Conservation (phyloP, 2,329 filamentous ascomycete species). For the Fusarium nygamai region DNA sequence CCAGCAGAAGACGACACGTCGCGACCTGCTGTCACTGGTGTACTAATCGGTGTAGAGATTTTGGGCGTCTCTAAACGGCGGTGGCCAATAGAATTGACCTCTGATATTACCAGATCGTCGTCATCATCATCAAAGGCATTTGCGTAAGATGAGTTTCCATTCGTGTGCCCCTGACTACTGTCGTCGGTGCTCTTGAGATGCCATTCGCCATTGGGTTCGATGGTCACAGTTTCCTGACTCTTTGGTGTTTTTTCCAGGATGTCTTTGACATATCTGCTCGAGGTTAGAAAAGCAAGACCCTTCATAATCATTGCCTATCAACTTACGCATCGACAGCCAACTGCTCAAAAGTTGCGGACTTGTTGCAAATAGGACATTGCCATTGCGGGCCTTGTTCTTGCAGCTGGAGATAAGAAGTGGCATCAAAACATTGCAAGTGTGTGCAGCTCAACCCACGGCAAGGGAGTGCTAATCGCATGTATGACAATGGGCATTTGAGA, state of each 20-base stretch:
- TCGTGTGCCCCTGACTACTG: slow-evolving; percentile 42
- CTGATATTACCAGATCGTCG: slow-evolving; percentile 62
- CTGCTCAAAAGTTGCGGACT: slow-evolving; percentile 79
- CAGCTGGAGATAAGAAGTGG: slow-evolving; percentile 87
- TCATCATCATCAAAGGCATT: slow-evolving; percentile 51
- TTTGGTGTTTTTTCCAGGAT: slow-evolving; percentile 80
- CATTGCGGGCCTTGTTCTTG: slow-evolving; percentile 97
- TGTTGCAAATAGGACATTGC: slow-evolving; percentile 95
- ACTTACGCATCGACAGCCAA: slow-evolving; percentile 87
- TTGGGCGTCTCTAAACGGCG: slow-evolving; percentile 52
- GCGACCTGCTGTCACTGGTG: slow-evolving; percentile 50
- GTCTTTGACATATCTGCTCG: slow-evolving; percentile 80
- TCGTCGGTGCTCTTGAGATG: slow-evolving; percentile 51
- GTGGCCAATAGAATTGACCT: slow-evolving; percentile 50
- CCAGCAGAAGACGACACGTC: slow-evolving; percentile 51
- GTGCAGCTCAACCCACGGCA: slow-evolving; percentile 82
- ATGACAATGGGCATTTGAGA: slow-evolving; percentile 91
- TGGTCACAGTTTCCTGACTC: slow-evolving; percentile 83
- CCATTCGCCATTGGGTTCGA: slow-evolving; percentile 90
- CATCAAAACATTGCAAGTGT: slow-evolving; percentile 96
- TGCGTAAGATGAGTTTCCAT: slow-evolving; percentile 40
- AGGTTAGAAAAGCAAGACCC: slow-evolving; percentile 20
- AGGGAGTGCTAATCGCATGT: slow-evolving; percentile 80
- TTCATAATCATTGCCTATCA: not conserved
- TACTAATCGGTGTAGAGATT: slow-evolving; percentile 49